phyloP scores from a whole-genome alignment of 208 protist species.

The Leishmania braziliensis region DNA sequence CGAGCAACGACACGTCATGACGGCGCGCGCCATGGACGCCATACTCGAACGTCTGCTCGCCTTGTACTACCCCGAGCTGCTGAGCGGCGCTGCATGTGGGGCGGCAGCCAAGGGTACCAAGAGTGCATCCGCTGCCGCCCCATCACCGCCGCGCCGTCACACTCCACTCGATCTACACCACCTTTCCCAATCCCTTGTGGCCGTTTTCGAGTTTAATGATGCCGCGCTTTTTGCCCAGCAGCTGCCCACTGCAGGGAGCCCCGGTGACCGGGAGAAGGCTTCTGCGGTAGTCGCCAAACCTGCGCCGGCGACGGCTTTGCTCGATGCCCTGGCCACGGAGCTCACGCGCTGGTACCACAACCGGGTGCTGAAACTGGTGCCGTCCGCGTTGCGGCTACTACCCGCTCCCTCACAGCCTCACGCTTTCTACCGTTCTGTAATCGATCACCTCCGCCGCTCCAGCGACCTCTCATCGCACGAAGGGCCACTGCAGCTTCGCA shows the following conservation, averaged over 20 bases:
- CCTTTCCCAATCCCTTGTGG: slow-evolving; percentile 20
- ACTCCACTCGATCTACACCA: slow-evolving; percentile 21
- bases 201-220: slow-evolving; percentile 26
- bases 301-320: slow-evolving; percentile 4
- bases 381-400: slow-evolving; percentile 41
- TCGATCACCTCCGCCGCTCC: slow-evolving; percentile 52
- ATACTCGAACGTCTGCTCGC: slow-evolving; percentile 37
- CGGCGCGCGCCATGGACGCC: slow-evolving; percentile 56
- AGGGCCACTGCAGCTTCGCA: slow-evolving; percentile 33
- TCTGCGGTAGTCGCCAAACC: neutral
- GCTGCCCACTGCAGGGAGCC: neutral
- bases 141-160: neutral
- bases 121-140: neutral
- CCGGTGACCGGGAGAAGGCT: neutral
- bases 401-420: slow-evolving; percentile 35
- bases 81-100: neutral
- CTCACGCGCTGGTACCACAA: slow-evolving; percentile 27
- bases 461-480: slow-evolving; percentile 58
- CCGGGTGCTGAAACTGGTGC: slow-evolving; percentile 43
- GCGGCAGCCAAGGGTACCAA: neutral
- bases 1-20: slow-evolving; percentile 62
- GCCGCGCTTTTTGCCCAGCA: slow-evolving; percentile 19
- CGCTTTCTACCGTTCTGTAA: slow-evolving; percentile 47
- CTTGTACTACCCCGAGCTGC: slow-evolving; percentile 43
- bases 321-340: slow-evolving; percentile 25